phyloP scores from a whole-genome alignment of 306 rosid species.

The Vachellia pachyceras region DNA sequence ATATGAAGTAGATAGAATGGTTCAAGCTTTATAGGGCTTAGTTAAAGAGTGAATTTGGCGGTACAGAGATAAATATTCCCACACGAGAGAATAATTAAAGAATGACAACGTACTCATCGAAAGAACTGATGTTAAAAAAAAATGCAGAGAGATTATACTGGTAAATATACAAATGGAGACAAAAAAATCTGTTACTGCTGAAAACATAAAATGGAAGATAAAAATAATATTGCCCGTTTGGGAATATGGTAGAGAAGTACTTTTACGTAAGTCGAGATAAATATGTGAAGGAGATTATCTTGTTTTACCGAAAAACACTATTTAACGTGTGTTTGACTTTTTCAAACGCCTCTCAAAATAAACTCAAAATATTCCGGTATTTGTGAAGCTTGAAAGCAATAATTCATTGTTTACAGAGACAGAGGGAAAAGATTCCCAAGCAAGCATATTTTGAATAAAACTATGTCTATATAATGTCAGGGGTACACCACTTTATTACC shows the following conservation, averaged over 20 bases:
- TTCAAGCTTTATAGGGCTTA: conserved; percentile 81
- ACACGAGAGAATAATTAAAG: conserved; percentile 46
- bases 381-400: conserved; percentile 51
- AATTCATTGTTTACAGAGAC: conserved; percentile 47
- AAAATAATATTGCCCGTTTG: no score
- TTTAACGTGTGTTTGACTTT: no score
- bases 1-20: conserved; percentile 55
- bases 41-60: conserved; percentile 81
- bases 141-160: conserved; percentile 30
- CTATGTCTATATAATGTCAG: conserved; percentile 24
- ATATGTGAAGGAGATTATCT: no score
- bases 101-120: conserved; percentile 46
- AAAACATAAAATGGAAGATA: conserved; percentile 36
- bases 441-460: conserved; percentile 67
- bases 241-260: no score
- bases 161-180: conserved; percentile 45
- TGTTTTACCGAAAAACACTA: no score
- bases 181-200: conserved; percentile 51
- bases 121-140: conserved; percentile 41
- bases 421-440: conserved; percentile 71
- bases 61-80: conserved; percentile 34
- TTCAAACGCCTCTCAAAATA: no score
- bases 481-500: conserved; percentile 37
- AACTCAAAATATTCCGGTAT: conserved; percentile 49
- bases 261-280: no score